These are phyloP conservation scores for Suillus placidus DNA, from an alignment of 768 basidiomycete species.

Conservation along the genomic window DNA sequence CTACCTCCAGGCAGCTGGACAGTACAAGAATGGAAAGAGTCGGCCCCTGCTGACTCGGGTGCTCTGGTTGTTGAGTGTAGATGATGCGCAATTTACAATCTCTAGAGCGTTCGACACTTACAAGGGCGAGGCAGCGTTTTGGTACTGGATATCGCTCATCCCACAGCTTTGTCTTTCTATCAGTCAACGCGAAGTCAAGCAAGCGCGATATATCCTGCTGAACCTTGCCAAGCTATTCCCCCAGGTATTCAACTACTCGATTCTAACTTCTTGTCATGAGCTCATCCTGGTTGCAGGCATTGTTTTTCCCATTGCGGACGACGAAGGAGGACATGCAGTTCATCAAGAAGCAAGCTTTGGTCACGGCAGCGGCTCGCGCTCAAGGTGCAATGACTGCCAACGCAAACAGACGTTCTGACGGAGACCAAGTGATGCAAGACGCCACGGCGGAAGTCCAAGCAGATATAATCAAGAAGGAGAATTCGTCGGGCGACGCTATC, in stretches of 20 bases:
- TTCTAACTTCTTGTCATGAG: background rate
- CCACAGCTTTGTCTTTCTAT: constrained; percentile 92
- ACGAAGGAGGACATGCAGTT: constrained; percentile 68
- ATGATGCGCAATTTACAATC: constrained; percentile 73
- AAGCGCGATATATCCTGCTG: constrained; percentile 85
- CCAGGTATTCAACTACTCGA: constrained; percentile 59
- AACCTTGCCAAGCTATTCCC: constrained; percentile 91
- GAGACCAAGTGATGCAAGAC: constrained; percentile 34
- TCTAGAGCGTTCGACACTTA: constrained; percentile 90
- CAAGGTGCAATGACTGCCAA: constrained; percentile 31
- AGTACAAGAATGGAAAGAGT: constrained; percentile 93
- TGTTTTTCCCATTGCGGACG: constrained; percentile 95
- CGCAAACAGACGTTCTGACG: constrained; percentile 33
- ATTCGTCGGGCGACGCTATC: constrained; percentile 19
- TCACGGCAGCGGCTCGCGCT: constrained; percentile 36
- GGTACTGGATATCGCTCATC: constrained; percentile 99
- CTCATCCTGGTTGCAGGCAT: constrained; percentile 55
- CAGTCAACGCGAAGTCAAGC: constrained; percentile 89
- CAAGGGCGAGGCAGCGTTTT: constrained; percentile 94
- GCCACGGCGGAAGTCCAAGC: constrained; percentile 29
- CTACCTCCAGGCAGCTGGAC: constrained; percentile 95
- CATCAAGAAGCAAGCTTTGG: constrained; percentile 46
- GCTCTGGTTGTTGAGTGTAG: constrained; percentile 94
- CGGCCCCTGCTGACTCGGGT: constrained; percentile 89
- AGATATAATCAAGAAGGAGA: constrained; percentile 31